phyloP scores from a whole-genome alignment of 2,329 filamentous ascomycete genomes.

The Hymenoscyphus scutula region DNA sequence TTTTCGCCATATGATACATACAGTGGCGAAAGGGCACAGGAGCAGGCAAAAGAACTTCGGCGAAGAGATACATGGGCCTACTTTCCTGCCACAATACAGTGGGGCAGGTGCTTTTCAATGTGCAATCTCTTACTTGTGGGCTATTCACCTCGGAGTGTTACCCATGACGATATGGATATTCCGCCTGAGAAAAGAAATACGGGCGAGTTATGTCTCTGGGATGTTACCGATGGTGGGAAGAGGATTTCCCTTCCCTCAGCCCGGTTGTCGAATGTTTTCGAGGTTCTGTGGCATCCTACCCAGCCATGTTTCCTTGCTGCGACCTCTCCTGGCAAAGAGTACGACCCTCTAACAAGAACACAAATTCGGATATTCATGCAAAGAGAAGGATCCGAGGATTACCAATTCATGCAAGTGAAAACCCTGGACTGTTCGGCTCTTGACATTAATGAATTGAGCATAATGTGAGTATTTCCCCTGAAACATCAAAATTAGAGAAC shows the following conservation, averaged over 20 bases:
- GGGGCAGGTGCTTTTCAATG: slow-evolving; percentile 49
- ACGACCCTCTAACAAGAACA: slow-evolving; percentile 45
- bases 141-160: slow-evolving; percentile 58
- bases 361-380: slow-evolving; percentile 56
- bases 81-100: slow-evolving; percentile 61
- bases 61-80: slow-evolving; percentile 53
- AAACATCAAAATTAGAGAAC: neutral
- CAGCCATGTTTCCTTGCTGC: slow-evolving; percentile 54
- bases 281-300: slow-evolving; percentile 61
- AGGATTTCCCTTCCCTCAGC: slow-evolving; percentile 50
- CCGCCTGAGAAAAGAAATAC: slow-evolving; percentile 56
- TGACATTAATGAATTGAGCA: slow-evolving; percentile 62
- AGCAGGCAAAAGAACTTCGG: slow-evolving; percentile 26
- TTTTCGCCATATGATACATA: slow-evolving; percentile 32
- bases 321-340: slow-evolving; percentile 49
- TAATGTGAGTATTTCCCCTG: slow-evolving; percentile 41
- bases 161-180: slow-evolving; percentile 52
- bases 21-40: slow-evolving; percentile 27
- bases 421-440: slow-evolving; percentile 57
- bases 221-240: slow-evolving; percentile 40
- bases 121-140: slow-evolving; percentile 57
- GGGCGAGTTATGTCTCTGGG: slow-evolving; percentile 60
- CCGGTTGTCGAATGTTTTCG: slow-evolving; percentile 60
- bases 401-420: slow-evolving; percentile 47
- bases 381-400: slow-evolving; percentile 34